phyloP scores from a whole-genome alignment of 768 basidiomycete species.

The Tylopilus cervinicoccineus region DNA sequence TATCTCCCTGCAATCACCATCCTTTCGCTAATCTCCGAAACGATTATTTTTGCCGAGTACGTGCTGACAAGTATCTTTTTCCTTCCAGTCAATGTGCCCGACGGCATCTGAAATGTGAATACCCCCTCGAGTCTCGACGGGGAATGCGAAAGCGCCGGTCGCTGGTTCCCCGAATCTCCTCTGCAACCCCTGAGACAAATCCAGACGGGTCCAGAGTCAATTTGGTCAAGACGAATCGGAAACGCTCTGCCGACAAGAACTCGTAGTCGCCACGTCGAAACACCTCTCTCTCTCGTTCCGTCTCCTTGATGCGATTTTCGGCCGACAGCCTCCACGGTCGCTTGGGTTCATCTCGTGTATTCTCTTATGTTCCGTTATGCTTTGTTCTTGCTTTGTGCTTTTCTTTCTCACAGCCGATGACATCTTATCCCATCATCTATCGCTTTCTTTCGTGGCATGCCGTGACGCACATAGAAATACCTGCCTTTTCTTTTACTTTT shows the following conservation, averaged over 20 bases:
- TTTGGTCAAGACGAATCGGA: conserved; percentile 21
- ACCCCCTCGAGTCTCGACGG: conserved; percentile 64
- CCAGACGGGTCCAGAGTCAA: conserved; percentile 23
- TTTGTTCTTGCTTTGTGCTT: conserved; percentile 19
- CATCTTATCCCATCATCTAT: conserved; percentile 34
- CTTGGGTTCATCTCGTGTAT: conserved; percentile 7
- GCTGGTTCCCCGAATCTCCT: conserved; percentile 30
- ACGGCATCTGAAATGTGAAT: conserved; percentile 66
- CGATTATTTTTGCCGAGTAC: conserved; percentile 5
- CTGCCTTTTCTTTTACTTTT: conserved; percentile 4
- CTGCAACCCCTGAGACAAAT: conserved; percentile 24
- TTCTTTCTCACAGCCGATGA: conserved; percentile 2
- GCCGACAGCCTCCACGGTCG: background rate
- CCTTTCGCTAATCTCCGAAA: conserved; percentile 27
- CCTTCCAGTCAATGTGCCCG: conserved; percentile 70
- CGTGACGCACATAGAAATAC: conserved; percentile 27
- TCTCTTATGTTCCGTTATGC: conserved; percentile 22
- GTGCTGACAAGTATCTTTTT: conserved; percentile 26
- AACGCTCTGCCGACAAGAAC: conserved; percentile 27
- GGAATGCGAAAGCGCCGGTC: conserved; percentile 52
- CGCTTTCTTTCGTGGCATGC: conserved; percentile 19
- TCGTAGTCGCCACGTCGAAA: conserved; percentile 14
- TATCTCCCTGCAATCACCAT: conserved; percentile 24
- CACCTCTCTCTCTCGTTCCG: conserved; percentile 1
- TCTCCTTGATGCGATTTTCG: conserved; percentile 10